These are phyloP conservation scores for Mycena sp. DNA, from an alignment of 1,284 basidiomycete genomes.

Conservation along the genomic window DNA sequence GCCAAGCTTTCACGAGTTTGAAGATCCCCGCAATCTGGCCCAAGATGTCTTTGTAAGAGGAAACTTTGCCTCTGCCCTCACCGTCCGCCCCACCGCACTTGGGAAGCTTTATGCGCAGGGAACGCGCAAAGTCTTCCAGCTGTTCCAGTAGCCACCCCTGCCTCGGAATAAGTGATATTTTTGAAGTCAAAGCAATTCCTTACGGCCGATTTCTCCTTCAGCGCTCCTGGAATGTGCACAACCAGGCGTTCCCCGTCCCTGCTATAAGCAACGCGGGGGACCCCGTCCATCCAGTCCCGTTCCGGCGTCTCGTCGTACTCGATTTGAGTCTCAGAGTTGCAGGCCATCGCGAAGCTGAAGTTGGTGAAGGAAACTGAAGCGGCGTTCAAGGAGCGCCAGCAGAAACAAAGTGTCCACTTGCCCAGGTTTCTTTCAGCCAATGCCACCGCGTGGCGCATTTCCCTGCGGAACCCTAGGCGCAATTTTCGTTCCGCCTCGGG, in stretches of 20 bases:
- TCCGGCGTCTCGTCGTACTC: no score
- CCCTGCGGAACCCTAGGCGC: no score
- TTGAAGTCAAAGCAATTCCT: not conserved
- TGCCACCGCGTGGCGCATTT: no score
- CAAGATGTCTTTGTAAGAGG: not conserved
- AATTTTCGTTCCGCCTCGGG: no score
- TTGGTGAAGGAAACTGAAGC: no score
- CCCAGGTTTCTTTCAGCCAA: no score
- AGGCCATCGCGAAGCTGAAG: no score
- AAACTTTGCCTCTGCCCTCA: not conserved
- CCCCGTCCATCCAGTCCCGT: not conserved
- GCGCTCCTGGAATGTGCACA: not conserved
- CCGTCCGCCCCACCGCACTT: not conserved
- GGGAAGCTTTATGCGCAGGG: not conserved
- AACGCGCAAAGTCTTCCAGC: not conserved
- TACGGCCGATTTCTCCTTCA: not conserved
- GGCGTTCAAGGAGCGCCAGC: no score
- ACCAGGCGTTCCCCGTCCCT: not conserved
- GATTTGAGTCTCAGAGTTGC: no score
- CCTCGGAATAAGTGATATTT: not conserved
- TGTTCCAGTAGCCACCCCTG: not conserved
- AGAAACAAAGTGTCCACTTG: no score
- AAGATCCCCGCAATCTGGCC: constrained; percentile 16
- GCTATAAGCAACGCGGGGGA: not conserved
- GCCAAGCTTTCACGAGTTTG: constrained; percentile 14